Base-by-base conservation (phyloP, 2,329 filamentous ascomycete species). In the Talaromyces pinophilus region DNA sequence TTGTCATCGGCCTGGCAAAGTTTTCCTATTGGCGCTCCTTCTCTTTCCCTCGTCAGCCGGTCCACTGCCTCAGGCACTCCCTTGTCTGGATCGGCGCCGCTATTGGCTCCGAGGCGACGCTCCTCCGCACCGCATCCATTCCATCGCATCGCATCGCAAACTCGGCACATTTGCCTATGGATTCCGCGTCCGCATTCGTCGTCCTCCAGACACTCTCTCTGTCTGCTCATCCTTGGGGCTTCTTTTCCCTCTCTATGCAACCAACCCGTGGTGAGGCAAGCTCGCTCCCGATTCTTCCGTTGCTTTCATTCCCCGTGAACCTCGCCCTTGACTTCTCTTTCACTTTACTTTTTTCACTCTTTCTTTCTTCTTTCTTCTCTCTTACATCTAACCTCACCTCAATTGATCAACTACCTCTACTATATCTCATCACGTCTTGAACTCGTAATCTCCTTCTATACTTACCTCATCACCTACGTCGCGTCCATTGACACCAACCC, bases 381-480 rank as follows among this genome's bases (percentile, higher is more conserved):
- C 46, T 42, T 33, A 17, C 50, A 42, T 62, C 44, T 19, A 8
- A 25, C 19, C 46, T 35, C 25, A 46, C 38, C 15, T 22, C 19
- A 11, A 54, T 54, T n/a, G 17, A 33, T 57, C 19, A 10, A 55
- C 5, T 25, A 11, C 5, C 7, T 40, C 33, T 8, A 57, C 30
- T 38, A 57, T 22, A 22, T 25, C 19, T 22, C 33, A 3, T 57
- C 54, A 15, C 54, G 11, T 22, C 17, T 15, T 57, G 11, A 57
- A 57, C 33, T 38, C 33, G 33, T 22, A 19, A 15, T 19, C 19
- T 38, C 46, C 28, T 33, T 28, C 40, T 68, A 35, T 62, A 48
- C 59, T 69, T 68, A 67, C 63, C 54, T 67, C 67, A 57, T 64
- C 67, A 60, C 62, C 66, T 62, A 44, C 67, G 66, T 67, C 62